Percentiles rank a stretch among this genome's conserved stretches.
phyloP scores from a whole-genome alignment of 78 protist genomes.

The Mastigamoeba balamuthi region DNA sequence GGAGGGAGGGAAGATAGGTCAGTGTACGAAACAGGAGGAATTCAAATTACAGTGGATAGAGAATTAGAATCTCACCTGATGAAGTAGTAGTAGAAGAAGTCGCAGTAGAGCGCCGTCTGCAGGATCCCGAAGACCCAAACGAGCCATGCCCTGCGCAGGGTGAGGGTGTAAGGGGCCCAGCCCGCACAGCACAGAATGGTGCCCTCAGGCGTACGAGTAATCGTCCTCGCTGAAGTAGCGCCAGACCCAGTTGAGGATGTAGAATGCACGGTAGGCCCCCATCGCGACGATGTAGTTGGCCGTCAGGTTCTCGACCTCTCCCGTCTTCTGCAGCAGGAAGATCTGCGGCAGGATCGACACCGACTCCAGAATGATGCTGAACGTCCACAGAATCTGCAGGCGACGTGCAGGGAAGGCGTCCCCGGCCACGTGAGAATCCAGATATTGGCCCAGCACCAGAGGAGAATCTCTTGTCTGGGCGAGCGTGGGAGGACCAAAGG shows the following conservation, averaged over 20 bases:
- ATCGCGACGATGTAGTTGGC: slow-evolving; percentile 70
- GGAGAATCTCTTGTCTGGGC: too few species aligned
- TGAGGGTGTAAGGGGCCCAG: neutral
- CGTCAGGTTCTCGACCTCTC: slow-evolving; percentile 68
- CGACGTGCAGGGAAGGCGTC: too few species aligned
- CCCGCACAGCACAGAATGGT: too few species aligned
- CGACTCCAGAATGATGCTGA: slow-evolving; percentile 87
- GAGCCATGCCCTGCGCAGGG: slow-evolving; percentile 27
- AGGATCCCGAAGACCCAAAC: slow-evolving; percentile 72
- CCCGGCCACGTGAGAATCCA: too few species aligned
- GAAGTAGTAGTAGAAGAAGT: slow-evolving; percentile 90
- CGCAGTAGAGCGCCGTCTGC: slow-evolving; percentile 80
- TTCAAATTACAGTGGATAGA: too few species aligned
- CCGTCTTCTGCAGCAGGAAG: slow-evolving; percentile 62
- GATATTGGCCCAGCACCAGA: too few species aligned
- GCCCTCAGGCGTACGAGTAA: slow-evolving; percentile 13
- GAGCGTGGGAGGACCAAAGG: too few species aligned
- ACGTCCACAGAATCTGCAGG: slow-evolving; percentile 81
- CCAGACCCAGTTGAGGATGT: slow-evolving; percentile 90
- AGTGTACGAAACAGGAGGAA: too few species aligned
- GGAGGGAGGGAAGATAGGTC: too few species aligned
- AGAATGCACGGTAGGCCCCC: slow-evolving; percentile 83
- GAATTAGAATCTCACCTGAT: too few species aligned
- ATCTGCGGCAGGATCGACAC: slow-evolving; percentile 96
- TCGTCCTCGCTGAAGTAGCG: slow-evolving; percentile 59